phyloP scores from a whole-genome alignment of 371 early-diverging fungal species.

The Lichtheimia corymbifera region DNA sequence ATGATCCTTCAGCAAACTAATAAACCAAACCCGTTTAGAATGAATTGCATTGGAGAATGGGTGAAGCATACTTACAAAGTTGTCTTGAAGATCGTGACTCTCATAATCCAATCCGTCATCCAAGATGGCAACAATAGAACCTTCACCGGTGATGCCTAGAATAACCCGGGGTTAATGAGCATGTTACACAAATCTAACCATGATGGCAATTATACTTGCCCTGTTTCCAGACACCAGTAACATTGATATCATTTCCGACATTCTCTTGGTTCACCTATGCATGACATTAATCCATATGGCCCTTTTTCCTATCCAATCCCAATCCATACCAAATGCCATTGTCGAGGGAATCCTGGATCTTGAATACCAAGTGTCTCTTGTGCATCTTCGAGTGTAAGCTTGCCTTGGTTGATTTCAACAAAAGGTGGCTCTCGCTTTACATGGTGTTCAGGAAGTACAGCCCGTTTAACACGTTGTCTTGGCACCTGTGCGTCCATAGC shows the following conservation, averaged over 20 bases:
- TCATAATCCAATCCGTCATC: conserved; percentile 94
- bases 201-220: conserved; percentile 35
- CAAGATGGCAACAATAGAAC: conserved; percentile 84
- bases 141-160: conserved; percentile 81
- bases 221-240: conserved; percentile 90
- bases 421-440: conserved; percentile 11
- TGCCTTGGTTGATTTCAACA: conserved; percentile 11
- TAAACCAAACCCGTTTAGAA: no score
- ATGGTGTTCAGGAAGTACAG: conserved; percentile 10
- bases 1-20: conserved; percentile 80
- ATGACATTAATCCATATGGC: conserved; percentile 1
- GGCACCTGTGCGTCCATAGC: conserved; percentile 25
- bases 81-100: conserved; percentile 81
- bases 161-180: background rate
- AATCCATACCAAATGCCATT: conserved; percentile 81
- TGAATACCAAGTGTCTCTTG: conserved; percentile 39
- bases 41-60: no score
- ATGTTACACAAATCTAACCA: background rate
- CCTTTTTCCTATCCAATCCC: background rate
- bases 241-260: conserved; percentile 86
- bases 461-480: conserved; percentile 20
- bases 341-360: conserved; percentile 74
- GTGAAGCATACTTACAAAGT: conserved; percentile 71
- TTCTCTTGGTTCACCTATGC: conserved; percentile 68
- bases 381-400: conserved; percentile 17